Base-by-base conservation (phyloP, 2,329 filamentous ascomycete genomes). In the Fusarium sp. region DNA sequence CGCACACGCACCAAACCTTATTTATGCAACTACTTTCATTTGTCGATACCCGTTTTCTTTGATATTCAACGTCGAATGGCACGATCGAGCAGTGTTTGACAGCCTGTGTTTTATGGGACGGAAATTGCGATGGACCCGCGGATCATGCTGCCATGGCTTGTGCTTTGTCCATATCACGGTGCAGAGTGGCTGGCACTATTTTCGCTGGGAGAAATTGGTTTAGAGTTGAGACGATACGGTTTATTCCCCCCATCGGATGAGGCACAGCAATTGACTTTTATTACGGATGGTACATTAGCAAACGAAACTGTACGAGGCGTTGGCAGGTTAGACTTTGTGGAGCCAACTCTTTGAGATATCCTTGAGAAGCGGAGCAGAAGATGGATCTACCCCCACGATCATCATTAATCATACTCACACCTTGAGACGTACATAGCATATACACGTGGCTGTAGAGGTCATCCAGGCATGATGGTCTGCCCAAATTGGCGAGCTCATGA, bases 301-400 rank as follows among this genome's bases (percentile, higher is more conserved):
- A 61, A 74, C 70, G 73, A 74, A 66, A 64, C 64, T 77, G 69
- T 77, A 74, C 67, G 67, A 70, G 76, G 74, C 75, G 74, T 77
- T 79, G 53, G 49, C 46, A 44, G 71, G 55, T 71, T 74, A 26
- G 56, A 55, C 55, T 41, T 73, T 68, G 48, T 66, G 63, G 57
- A 53, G 66, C 45, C 68, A 65, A 41, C 65, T 45, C 38, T 63
- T 46, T 42, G 66, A 68, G 59, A 64, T 60, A 60, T 60, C 54
- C 49, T 41, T 23, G 65, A 61, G 63, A 62, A 65, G 65, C 56
- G 50, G 46, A 54, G 52, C 60, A 64, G 69, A 66, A 65, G 70
- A 60, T 61, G 66, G 62, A 74, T 74, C 65, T 77, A 71, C 64
- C 61, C 59, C 71, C 67, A 70, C 71, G 57, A 67, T 49, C 53